Percentiles rank a stretch among this genome's conserved stretches.
These are phyloP conservation scores for Pseudogymnoascus sp. DNA, from an alignment of 2,329 filamentous ascomycete genomes.

Conservation along the genomic window DNA sequence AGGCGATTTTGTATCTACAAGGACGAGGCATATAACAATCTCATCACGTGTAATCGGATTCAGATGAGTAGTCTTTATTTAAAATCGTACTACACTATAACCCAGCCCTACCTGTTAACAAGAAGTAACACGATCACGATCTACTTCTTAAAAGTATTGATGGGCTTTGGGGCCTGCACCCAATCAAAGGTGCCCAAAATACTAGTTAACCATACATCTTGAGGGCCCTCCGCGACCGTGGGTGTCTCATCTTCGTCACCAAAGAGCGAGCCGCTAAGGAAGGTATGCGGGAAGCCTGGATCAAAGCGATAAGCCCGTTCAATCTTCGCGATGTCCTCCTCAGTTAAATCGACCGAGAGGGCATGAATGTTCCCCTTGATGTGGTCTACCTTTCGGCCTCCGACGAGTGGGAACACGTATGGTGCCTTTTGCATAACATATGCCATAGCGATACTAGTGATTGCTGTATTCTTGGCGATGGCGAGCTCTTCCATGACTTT, in stretches of 20 bases:
- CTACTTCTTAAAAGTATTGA: background rate
- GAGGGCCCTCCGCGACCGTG: background rate
- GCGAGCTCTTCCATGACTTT: constrained; percentile 52
- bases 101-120: too few species aligned
- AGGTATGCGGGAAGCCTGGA: constrained; percentile 14
- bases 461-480: constrained; percentile 41
- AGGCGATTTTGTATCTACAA: background rate
- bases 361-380: constrained; percentile 49
- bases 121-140: too few species aligned
- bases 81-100: too few species aligned
- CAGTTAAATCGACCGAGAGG: constrained; percentile 41
- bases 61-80: too few species aligned
- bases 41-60: too few species aligned
- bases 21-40: background rate
- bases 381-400: constrained; percentile 50
- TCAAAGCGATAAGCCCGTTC: constrained; percentile 37
- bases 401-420: constrained; percentile 51
- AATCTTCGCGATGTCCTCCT: constrained; percentile 46
- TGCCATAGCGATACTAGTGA: constrained; percentile 48
- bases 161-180: constrained; percentile 9
- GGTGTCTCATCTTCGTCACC: background rate
- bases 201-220: constrained; percentile 12
- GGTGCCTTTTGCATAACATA: constrained; percentile 51
- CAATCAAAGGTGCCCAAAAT: constrained; percentile 12
- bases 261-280: constrained; percentile 10